Base-by-base conservation (phyloP, 2,329 filamentous ascomycete species). In the Colletotrichum eremochloae region DNA sequence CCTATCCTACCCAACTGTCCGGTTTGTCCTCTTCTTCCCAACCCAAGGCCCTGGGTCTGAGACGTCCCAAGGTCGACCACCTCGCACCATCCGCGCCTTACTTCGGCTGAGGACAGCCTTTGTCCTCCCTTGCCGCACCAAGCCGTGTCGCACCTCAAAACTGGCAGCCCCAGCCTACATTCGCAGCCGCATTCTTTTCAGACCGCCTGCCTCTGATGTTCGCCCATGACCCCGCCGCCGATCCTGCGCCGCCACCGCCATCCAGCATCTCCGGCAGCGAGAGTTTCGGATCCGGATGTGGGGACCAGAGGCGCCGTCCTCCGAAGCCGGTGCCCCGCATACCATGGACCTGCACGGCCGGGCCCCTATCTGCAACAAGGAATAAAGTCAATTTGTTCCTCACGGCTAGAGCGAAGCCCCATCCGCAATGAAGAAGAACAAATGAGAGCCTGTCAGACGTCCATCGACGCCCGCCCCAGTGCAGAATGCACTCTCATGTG, bases 401-500 rank as follows among this genome's bases (percentile, higher is more conserved):
- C 85, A 78, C 84, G 74, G 68, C 85, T 80, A 77, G 77, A 64
- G 84, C 76, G 80, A 80, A 84, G 84, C 85, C 50, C 81, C 83
- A 80, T 77, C n/a, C 80, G 82, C 79, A 89, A 87, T 83, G 86
- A 89, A 89, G 89, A 60, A 60, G 89, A 85, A 84, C 24, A 77
- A 74, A 79, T 40, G 38, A 40, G 74, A 79, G 82, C 87, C 93
- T 94, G 93, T 96, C 94, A 96, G 94, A 95, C 93, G 89, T 93
- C 92, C 92, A 87, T 92, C 93, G 87, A 89, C 88, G 90, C 92
- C 93, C 93, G 93, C 93, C 93, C 24, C 24, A 24, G 24, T 24
- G 24, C 24, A 24, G 24, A 24, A 24, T 24, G 24, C 24, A 24
- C 24, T 1, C 24, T 24, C 24, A 24, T 24, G 24, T 24, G 1